Conservation (phyloP, 208 protist genomes). For the Trypanosoma conorhini region DNA sequence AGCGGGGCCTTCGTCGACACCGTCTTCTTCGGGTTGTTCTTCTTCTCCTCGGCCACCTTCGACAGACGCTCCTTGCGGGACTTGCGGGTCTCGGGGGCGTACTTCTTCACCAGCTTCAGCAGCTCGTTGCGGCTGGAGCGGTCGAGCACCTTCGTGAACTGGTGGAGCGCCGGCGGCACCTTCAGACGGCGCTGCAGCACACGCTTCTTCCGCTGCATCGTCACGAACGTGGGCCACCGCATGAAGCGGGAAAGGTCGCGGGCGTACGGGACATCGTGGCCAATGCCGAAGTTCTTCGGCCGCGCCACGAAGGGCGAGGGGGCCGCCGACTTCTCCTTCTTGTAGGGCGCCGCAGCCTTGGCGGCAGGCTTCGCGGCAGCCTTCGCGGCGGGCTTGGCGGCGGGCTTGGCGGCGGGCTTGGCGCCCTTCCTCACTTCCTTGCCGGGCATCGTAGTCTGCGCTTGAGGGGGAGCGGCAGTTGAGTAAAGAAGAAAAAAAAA, state of each 20-base stretch:
- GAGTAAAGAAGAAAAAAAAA: conserved; percentile 3
- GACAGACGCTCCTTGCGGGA: conserved; percentile 96
- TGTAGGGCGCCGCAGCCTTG: conserved; percentile 80
- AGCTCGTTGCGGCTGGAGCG: conserved; percentile 96
- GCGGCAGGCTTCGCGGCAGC: conserved; percentile 37
- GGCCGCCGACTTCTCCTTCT: conserved; percentile 53
- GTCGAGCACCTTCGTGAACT: conserved; percentile 94
- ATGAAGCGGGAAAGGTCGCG: conserved; percentile 98
- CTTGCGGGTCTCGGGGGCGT: conserved; percentile 96
- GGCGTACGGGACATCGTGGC: conserved; percentile 92
- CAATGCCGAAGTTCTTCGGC: conserved; percentile 93
- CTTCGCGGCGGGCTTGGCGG: conserved; percentile 24
- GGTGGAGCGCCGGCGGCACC: conserved; percentile 91
- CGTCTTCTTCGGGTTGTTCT: conserved; percentile 77
- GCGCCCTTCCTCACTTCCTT: conserved; percentile 86
- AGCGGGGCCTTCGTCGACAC: conserved; percentile 88
- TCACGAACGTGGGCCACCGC: conserved; percentile 99
- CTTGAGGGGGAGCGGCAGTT: not conserved
- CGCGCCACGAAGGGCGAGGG: conserved; percentile 73
- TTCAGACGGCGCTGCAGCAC: conserved; percentile 98
- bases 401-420: not conserved
- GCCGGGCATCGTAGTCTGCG: conserved; percentile 56
- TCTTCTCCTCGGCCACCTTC: conserved; percentile 93
- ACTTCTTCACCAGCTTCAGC: conserved; percentile 98
- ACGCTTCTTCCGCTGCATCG: conserved; percentile 97